phyloP scores from a whole-genome alignment of 176 grass and related monocot species.

The Cenchrus americanus region DNA sequence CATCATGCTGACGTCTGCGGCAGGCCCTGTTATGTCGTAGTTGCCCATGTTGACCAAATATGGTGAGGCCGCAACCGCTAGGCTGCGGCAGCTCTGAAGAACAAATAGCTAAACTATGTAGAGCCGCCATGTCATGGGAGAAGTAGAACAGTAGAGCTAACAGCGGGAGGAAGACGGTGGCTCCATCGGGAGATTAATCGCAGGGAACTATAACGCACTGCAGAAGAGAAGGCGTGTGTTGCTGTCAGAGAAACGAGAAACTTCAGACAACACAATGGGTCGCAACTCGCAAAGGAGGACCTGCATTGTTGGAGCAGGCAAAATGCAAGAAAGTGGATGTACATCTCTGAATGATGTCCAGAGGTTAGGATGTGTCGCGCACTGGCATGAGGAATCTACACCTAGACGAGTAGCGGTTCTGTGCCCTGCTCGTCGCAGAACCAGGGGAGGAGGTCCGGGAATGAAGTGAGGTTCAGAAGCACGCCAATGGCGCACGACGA shows the following conservation, averaged over 20 bases:
- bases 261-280: neutral
- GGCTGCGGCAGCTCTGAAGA: constrained; percentile 31
- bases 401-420: too few species aligned
- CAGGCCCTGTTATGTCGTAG: constrained; percentile 94
- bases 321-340: neutral
- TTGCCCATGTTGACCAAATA: constrained; percentile 80
- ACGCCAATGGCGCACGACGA: too few species aligned
- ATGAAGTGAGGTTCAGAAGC: too few species aligned
- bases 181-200: constrained; percentile 54
- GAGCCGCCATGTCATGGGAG: constrained; percentile 37
- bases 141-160: constrained; percentile 4
- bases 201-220: constrained; percentile 31
- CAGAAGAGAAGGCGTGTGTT: neutral
- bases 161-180: constrained; percentile 24
- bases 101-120: constrained; percentile 55
- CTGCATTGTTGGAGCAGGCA: neutral
- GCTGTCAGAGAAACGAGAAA: neutral
- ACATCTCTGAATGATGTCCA: neutral
- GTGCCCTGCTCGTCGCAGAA: too few species aligned
- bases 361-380: neutral
- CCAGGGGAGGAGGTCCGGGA: too few species aligned
- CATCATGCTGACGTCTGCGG: constrained; percentile 99
- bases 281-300: neutral
- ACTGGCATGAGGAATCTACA: neutral
- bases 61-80: constrained; percentile 48